A percentile compares a stretch with the other conserved stretches of the same genome.
phyloP scores from a whole-genome alignment of 140 eudicot species.

The Stevia rebaudiana region DNA sequence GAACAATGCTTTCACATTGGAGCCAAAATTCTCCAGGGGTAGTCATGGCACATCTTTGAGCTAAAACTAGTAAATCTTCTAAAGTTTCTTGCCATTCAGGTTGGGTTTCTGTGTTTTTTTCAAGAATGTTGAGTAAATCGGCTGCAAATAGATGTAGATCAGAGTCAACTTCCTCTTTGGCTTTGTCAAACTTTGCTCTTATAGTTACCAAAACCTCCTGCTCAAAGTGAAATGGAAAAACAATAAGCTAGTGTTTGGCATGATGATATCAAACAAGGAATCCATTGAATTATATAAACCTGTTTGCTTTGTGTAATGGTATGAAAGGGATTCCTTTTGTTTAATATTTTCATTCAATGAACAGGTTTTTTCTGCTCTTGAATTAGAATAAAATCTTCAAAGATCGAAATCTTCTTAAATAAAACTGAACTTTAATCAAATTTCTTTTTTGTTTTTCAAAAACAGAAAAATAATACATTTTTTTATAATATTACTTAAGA shows the following conservation, averaged over 20 bases:
- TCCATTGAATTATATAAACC: neutral
- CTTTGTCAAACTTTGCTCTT: constrained; percentile 90
- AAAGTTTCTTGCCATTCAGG: constrained; percentile 97
- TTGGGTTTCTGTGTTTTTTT: constrained; percentile 73
- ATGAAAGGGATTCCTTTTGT: neutral
- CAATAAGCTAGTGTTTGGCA: constrained; percentile 1
- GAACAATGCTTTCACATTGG: constrained; percentile 98
- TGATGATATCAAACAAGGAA: neutral
- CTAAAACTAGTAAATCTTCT: constrained; percentile 85
- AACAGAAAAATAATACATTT: neutral
- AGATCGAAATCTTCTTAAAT: neutral
- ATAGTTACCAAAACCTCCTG: constrained; percentile 89
- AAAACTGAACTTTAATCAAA: neutral
- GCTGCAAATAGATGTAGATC: constrained; percentile 92
- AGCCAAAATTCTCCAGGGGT: constrained; percentile 96
- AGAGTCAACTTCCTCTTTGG: constrained; percentile 97
- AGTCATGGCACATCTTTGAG: constrained; percentile 89
- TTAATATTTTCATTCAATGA: neutral
- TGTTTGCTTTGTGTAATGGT: neutral
- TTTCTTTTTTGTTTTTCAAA: neutral
- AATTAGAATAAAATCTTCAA: neutral
- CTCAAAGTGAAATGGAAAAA: constrained; percentile 11
- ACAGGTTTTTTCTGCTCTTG: neutral
- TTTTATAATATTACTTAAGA: neutral
- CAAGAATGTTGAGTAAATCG: constrained; percentile 76